phyloP scores from a whole-genome alignment of 805 yeast species.

The Starmerella stigmatis region DNA sequence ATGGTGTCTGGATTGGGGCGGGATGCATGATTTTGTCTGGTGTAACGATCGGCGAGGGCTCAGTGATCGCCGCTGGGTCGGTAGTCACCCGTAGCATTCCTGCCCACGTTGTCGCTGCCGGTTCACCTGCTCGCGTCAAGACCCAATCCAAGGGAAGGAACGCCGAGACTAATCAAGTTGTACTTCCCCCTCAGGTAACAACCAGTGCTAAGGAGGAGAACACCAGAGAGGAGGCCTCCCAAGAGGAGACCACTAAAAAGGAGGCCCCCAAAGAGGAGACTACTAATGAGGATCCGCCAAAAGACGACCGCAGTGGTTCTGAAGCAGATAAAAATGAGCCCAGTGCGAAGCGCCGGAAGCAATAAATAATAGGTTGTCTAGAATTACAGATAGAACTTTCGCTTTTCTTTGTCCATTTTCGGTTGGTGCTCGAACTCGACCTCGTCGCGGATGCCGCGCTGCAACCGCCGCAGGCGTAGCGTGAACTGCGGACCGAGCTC shows the following conservation, averaged over 20 bases:
- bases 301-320: background rate
- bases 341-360: background rate
- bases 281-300: background rate
- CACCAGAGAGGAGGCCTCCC: background rate
- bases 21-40: conserved; percentile 49
- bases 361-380: background rate
- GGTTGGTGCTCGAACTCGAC: conserved; percentile 94
- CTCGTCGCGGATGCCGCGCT: conserved; percentile 84
- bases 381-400: conserved; percentile 66
- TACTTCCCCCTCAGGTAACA: no score
- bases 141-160: conserved; percentile 6
- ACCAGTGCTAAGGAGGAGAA: no score
- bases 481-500: conserved; percentile 97
- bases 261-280: background rate
- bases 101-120: conserved; percentile 46
- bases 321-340: conserved; percentile 4
- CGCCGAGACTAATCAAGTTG: background rate
- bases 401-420: conserved; percentile 93
- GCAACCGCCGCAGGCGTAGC: conserved; percentile 73
- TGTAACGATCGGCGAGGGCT: conserved; percentile 50
- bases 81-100: conserved; percentile 52
- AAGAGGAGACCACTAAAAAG: background rate
- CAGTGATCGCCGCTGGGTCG: conserved; percentile 56
- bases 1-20: conserved; percentile 60
- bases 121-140: conserved; percentile 45